Evolutionary conservation across 495 filamentous ascomycete species (phyloP).

Genomic region (Hypomontagnella submonticulosa): DNA sequence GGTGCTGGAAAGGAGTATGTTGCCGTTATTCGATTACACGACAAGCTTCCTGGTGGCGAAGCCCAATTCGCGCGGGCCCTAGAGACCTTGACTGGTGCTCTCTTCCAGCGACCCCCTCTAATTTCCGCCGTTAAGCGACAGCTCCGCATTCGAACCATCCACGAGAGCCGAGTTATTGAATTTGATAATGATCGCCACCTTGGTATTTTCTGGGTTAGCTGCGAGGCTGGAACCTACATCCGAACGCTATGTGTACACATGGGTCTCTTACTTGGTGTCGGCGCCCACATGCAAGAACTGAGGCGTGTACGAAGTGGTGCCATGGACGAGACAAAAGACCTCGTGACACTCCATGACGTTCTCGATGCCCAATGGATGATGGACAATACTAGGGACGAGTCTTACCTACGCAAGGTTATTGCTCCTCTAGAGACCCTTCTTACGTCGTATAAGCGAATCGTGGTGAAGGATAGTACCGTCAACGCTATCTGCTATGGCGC

Average conservation of each 20-base stretch:
- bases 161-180: conserved; percentile 93
- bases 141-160: conserved; percentile 94
- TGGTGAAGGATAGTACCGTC: conserved; percentile 91
- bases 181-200: conserved; percentile 98
- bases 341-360: conserved; percentile 96
- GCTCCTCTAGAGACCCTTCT: conserved; percentile 90
- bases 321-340: conserved; percentile 86
- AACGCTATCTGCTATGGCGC: conserved; percentile 98
- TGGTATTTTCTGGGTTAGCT: conserved; percentile 99
- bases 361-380: conserved; percentile 93
- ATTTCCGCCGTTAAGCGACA: conserved; percentile 99
- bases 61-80: conserved; percentile 88
- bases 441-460: conserved; percentile 90
- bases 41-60: conserved; percentile 90
- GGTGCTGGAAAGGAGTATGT: conserved; percentile 86
- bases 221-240: conserved; percentile 98
- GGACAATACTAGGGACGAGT: conserved; percentile 91
- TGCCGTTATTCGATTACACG: conserved; percentile 79
- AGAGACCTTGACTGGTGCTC: conserved; percentile 92
- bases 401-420: conserved; percentile 87
- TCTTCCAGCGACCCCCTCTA: conserved; percentile 96
- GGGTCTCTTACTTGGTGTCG: conserved; percentile 90
- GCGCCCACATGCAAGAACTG: conserved; percentile 98
- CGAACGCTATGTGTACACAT: conserved; percentile 97
- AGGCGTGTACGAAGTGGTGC: conserved; percentile 92